Conservation (phyloP, 768 basidiomycete species). For the Hortiboletus flavorubellus region DNA sequence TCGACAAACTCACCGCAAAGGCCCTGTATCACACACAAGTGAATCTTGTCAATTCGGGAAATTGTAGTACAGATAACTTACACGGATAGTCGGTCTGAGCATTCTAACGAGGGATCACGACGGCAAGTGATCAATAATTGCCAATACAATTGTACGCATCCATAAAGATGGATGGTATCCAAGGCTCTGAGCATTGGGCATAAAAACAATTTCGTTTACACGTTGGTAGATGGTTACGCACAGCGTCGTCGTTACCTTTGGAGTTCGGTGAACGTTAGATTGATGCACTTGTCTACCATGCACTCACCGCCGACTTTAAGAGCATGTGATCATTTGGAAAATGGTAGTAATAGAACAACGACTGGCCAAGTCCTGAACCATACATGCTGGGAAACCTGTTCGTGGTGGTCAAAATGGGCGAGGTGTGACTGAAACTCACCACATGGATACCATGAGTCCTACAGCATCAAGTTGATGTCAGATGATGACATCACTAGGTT, state of each 20-base stretch:
- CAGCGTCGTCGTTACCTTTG: background rate
- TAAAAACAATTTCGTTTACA: background rate
- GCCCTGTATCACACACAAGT: background rate
- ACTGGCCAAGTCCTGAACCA: conserved; percentile 4
- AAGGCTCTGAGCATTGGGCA: background rate
- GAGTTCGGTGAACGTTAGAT: background rate
- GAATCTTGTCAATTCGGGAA: background rate
- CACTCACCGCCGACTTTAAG: conserved; percentile 1
- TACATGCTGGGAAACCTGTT: background rate
- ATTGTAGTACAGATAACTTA: background rate
- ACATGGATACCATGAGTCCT: background rate
- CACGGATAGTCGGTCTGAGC: background rate
- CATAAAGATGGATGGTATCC: conserved; percentile 5
- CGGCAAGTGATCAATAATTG: background rate
- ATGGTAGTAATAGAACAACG: conserved; percentile 4
- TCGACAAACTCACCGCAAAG: background rate
- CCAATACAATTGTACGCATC: conserved; percentile 5
- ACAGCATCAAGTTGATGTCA: background rate
- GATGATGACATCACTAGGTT: background rate
- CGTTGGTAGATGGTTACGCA: background rate
- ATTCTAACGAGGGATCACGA: background rate
- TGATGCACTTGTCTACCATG: background rate
- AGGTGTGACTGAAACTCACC: background rate
- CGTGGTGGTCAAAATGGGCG: background rate
- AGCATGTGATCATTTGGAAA: background rate